Percentiles rank a stretch among this genome's conserved stretches.
phyloP scores from a whole-genome alignment of 1,139 yeast genomes.

The Yamadazyma blattariae region DNA sequence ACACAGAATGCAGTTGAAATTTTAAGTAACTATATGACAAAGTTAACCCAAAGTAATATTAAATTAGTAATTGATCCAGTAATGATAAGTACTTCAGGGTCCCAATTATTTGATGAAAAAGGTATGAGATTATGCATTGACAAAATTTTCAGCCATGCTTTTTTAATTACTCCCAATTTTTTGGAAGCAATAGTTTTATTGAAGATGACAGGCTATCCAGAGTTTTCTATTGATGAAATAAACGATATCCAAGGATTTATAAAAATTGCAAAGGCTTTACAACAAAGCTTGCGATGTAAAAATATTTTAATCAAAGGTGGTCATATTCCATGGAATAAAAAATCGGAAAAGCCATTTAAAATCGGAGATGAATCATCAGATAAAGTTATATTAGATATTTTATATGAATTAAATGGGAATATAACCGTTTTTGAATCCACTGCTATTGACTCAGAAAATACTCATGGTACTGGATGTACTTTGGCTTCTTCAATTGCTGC shows the following conservation, averaged over 20 bases:
- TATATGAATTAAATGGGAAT: constrained; percentile 47
- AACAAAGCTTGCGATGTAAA: constrained; percentile 38
- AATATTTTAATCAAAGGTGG: constrained; percentile 82
- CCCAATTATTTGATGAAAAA: constrained; percentile 47
- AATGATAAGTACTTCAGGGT: constrained; percentile 77
- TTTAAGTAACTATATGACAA: constrained; percentile 34
- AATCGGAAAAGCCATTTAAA: constrained; percentile 15
- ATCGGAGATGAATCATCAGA: constrained; percentile 15
- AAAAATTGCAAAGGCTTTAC: constrained; percentile 42
- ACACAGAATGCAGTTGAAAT: constrained; percentile 55
- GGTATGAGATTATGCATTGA: constrained; percentile 45
- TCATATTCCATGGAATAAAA: constrained; percentile 54
- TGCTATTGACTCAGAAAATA: constrained; percentile 48
- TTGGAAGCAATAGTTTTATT: constrained; percentile 51
- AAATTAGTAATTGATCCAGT: constrained; percentile 76
- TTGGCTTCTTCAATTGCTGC: constrained; percentile 80
- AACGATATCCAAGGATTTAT: constrained; percentile 6
- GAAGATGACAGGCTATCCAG: constrained; percentile 1
- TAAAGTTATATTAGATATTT: constrained; percentile 51
- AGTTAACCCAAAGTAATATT: constrained; percentile 25
- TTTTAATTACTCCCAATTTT: constrained; percentile 74
- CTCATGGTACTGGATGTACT: constrained; percentile 94
- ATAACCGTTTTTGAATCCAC: constrained; percentile 49
- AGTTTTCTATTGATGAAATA: constrained; percentile 2
- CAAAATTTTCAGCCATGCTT: constrained; percentile 52